Evolutionary conservation across 495 filamentous ascomycete genomes (phyloP).

Genomic region (Aspergillus cavernicola): DNA sequence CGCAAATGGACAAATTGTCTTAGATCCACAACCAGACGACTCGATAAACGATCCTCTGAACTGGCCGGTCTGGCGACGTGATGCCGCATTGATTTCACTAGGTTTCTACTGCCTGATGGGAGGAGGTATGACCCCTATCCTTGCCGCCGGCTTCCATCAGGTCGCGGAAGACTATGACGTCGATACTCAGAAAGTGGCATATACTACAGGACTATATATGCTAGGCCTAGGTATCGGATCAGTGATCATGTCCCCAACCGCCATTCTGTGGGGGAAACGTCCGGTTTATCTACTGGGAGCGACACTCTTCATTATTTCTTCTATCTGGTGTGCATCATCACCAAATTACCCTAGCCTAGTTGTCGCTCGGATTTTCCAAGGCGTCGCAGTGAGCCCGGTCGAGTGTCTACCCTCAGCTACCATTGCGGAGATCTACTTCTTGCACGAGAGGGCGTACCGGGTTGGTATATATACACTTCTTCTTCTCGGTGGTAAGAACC

Average conservation of each 20-base stretch:
- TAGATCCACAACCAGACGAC: constrained; percentile 91
- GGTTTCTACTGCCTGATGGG: constrained; percentile 92
- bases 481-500: constrained; percentile 87
- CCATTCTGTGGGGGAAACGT: constrained; percentile 86
- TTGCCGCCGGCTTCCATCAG: constrained; percentile 86
- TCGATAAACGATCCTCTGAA: constrained; percentile 90
- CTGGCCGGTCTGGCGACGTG: constrained; percentile 81
- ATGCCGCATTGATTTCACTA: constrained; percentile 75
- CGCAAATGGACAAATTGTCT: constrained; percentile 75
- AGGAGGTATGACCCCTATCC: constrained; percentile 86
- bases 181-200: constrained; percentile 68
- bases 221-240: constrained; percentile 85
- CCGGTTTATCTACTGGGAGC: constrained; percentile 84
- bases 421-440: constrained; percentile 94
- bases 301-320: constrained; percentile 68
- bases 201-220: constrained; percentile 95
- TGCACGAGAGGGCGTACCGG: constrained; percentile 91
- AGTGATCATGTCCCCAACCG: constrained; percentile 81
- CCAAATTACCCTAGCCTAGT: constrained; percentile 78
- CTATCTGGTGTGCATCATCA: constrained; percentile 83
- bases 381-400: constrained; percentile 84
- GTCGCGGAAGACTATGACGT: constrained; percentile 72
- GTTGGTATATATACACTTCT: constrained; percentile 94
- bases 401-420: constrained; percentile 93
- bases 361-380: constrained; percentile 79